Conservation (phyloP, 306 rosid species). For the Carpinus fangiana region DNA sequence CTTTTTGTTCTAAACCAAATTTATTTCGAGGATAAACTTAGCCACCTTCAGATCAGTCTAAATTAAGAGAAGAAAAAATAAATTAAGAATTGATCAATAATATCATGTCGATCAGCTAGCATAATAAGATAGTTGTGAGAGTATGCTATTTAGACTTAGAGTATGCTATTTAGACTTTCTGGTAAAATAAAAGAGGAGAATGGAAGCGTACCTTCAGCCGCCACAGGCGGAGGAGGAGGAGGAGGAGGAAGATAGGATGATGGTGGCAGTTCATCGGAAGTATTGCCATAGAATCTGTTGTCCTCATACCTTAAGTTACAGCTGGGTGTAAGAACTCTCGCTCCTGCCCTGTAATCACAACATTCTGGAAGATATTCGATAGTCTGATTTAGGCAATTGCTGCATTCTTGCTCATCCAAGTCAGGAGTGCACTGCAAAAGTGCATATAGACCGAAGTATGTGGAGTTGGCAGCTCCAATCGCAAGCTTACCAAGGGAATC, state of each 20-base stretch:
- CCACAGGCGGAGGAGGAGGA: neutral
- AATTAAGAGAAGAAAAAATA: no score
- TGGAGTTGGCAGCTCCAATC: neutral
- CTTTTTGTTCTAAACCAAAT: no score
- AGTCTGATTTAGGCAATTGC: neutral
- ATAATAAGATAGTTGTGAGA: no score
- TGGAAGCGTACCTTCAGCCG: constrained; percentile 23
- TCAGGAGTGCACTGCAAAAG: constrained; percentile 41
- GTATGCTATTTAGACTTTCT: no score
- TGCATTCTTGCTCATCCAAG: constrained; percentile 19
- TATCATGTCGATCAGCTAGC: no score
- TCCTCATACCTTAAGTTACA: constrained; percentile 38
- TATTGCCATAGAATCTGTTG: constrained; percentile 15
- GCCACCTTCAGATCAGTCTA: no score
- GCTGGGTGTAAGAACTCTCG: constrained; percentile 40
- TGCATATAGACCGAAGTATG: constrained; percentile 13
- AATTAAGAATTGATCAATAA: no score
- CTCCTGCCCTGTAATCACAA: constrained; percentile 21
- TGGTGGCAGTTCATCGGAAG: constrained; percentile 1
- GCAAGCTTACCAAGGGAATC: constrained; percentile 21
- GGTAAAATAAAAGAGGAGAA: no score
- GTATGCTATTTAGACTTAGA: no score
- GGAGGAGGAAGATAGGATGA: neutral
- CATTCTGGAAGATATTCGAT: neutral
- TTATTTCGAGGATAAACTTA: no score